These are phyloP conservation scores for Patellifolia procumbens DNA, from an alignment of 179 eudicot genomes.

Conservation along the genomic window DNA sequence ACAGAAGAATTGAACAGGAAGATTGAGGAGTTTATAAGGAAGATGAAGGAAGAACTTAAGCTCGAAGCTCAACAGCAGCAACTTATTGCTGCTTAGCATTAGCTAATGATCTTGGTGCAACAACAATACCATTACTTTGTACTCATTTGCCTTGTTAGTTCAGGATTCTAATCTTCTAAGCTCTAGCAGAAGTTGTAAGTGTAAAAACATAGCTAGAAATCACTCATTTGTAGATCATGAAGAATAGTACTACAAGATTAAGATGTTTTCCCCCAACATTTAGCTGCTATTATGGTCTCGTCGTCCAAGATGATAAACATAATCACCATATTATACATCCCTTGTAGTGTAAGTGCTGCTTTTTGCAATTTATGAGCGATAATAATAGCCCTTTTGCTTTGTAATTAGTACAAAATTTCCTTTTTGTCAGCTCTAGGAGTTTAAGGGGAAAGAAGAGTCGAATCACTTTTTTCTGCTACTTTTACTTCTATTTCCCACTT, in stretches of 20 bases:
- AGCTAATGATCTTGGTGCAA: not conserved
- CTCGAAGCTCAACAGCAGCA: constrained; percentile 39
- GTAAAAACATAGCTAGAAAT: not conserved
- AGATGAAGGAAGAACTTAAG: constrained; percentile 53
- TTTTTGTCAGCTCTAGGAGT: too few species aligned
- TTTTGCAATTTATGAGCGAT: not conserved
- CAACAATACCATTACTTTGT: too few species aligned
- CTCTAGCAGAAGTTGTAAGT: not conserved
- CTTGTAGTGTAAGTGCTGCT: not conserved
- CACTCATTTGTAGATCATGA: not conserved
- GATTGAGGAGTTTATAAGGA: constrained; percentile 60
- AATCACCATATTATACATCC: not conserved
- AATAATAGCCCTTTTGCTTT: not conserved
- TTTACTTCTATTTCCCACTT: too few species aligned
- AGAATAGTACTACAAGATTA: not conserved
- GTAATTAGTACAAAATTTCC: not conserved
- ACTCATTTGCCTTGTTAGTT: not conserved
- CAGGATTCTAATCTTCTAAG: not conserved
- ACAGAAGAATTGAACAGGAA: constrained; percentile 58
- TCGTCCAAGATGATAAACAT: constrained; percentile 8
- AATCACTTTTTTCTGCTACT: too few species aligned
- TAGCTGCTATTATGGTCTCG: not conserved
- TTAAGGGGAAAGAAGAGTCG: too few species aligned
- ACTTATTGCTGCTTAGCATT: constrained; percentile 30
- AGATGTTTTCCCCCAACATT: not conserved